Conservation (phyloP, 2,329 filamentous ascomycete species). For the Verticillium nonalfalfae region DNA sequence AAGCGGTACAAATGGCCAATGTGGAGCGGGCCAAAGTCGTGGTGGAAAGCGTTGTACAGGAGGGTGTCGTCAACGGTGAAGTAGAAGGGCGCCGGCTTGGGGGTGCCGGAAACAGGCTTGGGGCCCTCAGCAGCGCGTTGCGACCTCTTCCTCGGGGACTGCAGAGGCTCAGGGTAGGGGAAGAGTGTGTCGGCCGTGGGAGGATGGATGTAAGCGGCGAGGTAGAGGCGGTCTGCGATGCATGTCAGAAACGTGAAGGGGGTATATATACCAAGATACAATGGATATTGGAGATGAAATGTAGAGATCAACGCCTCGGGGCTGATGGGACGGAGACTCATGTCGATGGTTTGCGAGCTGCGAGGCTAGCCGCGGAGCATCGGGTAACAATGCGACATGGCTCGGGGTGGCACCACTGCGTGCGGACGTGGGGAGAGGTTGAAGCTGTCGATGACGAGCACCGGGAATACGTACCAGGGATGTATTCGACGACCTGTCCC, state of each 20-base stretch:
- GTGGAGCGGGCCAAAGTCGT: constrained; percentile 95
- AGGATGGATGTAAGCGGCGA: constrained; percentile 81
- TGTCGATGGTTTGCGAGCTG: constrained; percentile 1
- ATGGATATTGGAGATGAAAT: not conserved
- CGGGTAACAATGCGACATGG: constrained; percentile 25
- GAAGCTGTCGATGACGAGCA: constrained; percentile 3
- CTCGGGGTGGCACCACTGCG: not conserved
- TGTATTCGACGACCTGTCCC: constrained; percentile 93
- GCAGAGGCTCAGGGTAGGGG: constrained; percentile 62
- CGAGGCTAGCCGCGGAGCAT: constrained; percentile 4
- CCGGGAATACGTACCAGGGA: constrained; percentile 62
- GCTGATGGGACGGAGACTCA: not conserved
- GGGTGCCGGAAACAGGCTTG: constrained; percentile 24
- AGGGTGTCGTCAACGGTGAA: constrained; percentile 91
- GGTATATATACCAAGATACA: constrained; percentile 13
- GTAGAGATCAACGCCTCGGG: not conserved
- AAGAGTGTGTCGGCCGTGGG: constrained; percentile 80
- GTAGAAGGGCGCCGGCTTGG: constrained; percentile 68
- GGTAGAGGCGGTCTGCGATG: constrained; percentile 78
- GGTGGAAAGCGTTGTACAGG: constrained; percentile 96
- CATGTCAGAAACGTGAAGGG: constrained; percentile 28
- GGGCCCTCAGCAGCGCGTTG: constrained; percentile 54
- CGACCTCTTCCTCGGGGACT: constrained; percentile 27
- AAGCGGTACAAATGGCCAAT: constrained; percentile 97
- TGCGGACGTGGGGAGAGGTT: not conserved